Percentiles rank a stretch among this genome's conserved stretches.
phyloP scores from a whole-genome alignment of 352 stramenopile genomes.

The Globisporangium emineosum region DNA sequence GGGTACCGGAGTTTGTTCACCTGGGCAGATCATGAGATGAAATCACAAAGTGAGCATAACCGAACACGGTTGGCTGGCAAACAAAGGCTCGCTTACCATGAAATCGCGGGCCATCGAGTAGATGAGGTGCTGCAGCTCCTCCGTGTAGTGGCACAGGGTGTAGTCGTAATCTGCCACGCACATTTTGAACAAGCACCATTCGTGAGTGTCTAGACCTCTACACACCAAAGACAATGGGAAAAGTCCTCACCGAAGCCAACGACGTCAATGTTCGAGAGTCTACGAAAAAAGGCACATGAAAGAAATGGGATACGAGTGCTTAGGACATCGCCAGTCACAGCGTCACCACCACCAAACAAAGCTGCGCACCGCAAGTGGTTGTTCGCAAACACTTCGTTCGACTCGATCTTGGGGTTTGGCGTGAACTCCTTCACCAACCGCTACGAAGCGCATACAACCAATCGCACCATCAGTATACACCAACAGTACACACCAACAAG shows the following conservation, averaged over 20 bases:
- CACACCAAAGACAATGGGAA: not conserved
- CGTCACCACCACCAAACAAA: no score
- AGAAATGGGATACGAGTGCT: not conserved
- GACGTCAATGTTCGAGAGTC: constrained; percentile 64
- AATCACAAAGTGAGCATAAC: not conserved
- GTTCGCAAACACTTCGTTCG: constrained; percentile 71
- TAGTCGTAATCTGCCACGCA: constrained; percentile 91
- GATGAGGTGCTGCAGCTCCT: constrained; percentile 90
- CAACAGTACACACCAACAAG: not conserved
- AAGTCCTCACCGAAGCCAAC: constrained; percentile 53
- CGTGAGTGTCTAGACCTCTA: not conserved
- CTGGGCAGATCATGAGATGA: constrained; percentile 8
- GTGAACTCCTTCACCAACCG: constrained; percentile 37
- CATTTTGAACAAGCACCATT: not conserved
- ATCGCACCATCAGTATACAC: not conserved
- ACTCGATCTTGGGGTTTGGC: constrained; percentile 35
- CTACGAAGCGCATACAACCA: constrained; percentile 18
- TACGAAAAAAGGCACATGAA: constrained; percentile 7
- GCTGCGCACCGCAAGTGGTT: constrained; percentile 61
- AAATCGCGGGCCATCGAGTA: constrained; percentile 90
- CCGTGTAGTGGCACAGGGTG: constrained; percentile 91
- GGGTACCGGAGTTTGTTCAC: constrained; percentile 85
- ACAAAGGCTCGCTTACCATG: constrained; percentile 39
- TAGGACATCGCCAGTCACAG: not conserved
- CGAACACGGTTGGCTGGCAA: not conserved